Evolutionary conservation across 768 basidiomycete genomes (phyloP).

Genomic region (Pleurotus tuber-regium): DNA sequence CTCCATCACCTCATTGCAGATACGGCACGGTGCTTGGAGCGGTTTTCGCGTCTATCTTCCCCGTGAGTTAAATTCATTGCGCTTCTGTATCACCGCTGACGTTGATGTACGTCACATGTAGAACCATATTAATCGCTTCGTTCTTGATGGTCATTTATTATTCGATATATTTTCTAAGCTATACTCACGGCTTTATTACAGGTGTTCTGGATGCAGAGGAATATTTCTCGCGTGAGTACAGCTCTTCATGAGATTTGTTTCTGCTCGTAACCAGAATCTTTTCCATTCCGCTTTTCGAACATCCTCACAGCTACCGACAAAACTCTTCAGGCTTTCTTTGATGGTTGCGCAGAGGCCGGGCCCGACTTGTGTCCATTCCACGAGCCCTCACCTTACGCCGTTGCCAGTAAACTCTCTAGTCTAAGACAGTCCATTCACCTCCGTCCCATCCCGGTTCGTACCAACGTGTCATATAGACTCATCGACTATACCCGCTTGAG

Average conservation of each 20-base stretch:
- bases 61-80: neutral
- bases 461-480: conserved; percentile 18
- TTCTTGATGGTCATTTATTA: conserved; percentile 25
- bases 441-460: conserved; percentile 19
- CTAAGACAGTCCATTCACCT: conserved; percentile 15
- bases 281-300: conserved; percentile 13
- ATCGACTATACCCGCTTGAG: conserved; percentile 21
- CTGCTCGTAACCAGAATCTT: no score
- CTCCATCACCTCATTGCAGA: neutral
- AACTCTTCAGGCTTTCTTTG: conserved; percentile 20
- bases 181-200: conserved; percentile 1
- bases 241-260: no score
- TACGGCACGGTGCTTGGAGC: conserved; percentile 3
- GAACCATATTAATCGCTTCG: conserved; percentile 31
- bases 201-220: conserved; percentile 22
- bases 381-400: conserved; percentile 15
- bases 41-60: conserved; percentile 1
- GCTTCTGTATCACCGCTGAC: neutral
- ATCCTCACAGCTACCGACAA: conserved; percentile 21
- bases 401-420: conserved; percentile 16
- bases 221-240: conserved; percentile 21
- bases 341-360: conserved; percentile 20
- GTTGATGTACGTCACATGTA: conserved; percentile 1
- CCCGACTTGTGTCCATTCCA: conserved; percentile 20
- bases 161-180: neutral